A percentile compares a stretch with the other conserved stretches of the same genome.
phyloP scores from a whole-genome alignment of 208 protist genomes.

The Trypanosoma theileri region DNA sequence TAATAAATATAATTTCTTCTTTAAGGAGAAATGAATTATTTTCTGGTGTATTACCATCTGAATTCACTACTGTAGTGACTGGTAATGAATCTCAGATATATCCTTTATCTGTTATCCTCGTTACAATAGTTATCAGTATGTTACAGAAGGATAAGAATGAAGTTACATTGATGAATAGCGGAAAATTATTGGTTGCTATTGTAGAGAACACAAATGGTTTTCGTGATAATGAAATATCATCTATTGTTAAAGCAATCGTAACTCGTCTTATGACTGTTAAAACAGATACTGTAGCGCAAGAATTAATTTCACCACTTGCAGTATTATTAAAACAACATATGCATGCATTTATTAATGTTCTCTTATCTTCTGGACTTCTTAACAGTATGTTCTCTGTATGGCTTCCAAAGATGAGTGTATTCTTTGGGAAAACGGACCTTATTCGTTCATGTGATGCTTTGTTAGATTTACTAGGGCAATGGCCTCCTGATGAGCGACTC shows the following conservation, averaged over 20 bases:
- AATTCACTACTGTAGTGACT: not conserved
- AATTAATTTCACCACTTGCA: constrained; percentile 57
- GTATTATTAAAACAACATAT: constrained; percentile 47
- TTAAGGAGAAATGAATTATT: constrained; percentile 3
- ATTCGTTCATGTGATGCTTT: constrained; percentile 45
- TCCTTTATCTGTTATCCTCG: constrained; percentile 48
- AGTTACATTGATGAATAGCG: constrained; percentile 49
- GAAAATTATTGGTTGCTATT: constrained; percentile 43
- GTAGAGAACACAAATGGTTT: constrained; percentile 39
- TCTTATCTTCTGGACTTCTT: constrained; percentile 38
- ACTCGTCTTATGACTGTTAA: constrained; percentile 38
- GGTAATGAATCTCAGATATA: constrained; percentile 16
- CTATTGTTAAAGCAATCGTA: constrained; percentile 38
- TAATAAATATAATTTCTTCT: constrained; percentile 11
- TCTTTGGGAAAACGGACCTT: constrained; percentile 26
- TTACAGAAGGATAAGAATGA: constrained; percentile 35
- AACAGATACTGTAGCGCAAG: constrained; percentile 47
- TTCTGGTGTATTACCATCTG: not conserved
- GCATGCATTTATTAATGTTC: constrained; percentile 35
- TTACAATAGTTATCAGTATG: constrained; percentile 44
- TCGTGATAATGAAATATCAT: constrained; percentile 33
- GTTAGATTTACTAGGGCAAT: constrained; percentile 34
- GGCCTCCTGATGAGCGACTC: constrained; percentile 15
- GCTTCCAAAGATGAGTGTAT: constrained; percentile 42
- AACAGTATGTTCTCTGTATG: constrained; percentile 42